Base-by-base conservation (phyloP, 2,329 filamentous ascomycete species). In the Metarhizium rileyi region DNA sequence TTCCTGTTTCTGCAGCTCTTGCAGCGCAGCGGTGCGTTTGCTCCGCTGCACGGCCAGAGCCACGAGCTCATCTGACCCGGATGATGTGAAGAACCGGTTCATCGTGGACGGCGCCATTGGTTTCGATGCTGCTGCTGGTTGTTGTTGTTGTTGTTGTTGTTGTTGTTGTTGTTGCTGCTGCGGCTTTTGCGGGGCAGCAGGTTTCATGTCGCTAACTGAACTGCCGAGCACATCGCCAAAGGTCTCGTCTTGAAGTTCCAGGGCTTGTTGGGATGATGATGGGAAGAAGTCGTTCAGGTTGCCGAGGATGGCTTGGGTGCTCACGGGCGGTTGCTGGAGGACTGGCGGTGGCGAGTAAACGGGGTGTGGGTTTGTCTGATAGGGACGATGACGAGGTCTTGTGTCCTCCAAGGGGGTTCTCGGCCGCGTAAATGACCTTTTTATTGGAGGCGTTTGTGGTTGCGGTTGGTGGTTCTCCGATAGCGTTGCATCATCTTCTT, bases 201-300 rank as follows among this genome's bases (percentile, higher is more conserved):
- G 16, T 44, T 46, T 23, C 22, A 25, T 36, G 20, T 20, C 30
- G n/a, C 4, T n/a, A 33, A 22, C n/a, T 5, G n/a, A 20, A 2
- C 3, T 8, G 33, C 2, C 20, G 40, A 5, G 14, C 22, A 20
- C 4, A 20, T 38, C 27, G 44, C 30, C 10, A 16, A 35, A 23
- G 18, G 42, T n/a, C 54, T 65, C 58, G 52, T 74, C 68, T 28
- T 73, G 71, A 2, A 82, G 61, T 58, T 82, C 78, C 18, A 71
- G 67, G 6, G 70, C 67, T 58, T 79, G 74, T 56, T 83, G 78
- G 0, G 76, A 78, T 0, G 75, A 69, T n/a, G 71, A 75, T 0
- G 76, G 76, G 42, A 80, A 75, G 52, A 80, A 71, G 48, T 78
- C 75, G 36, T 78, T 75, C 7, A 75, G 57, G 51, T 77, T 68